These are phyloP conservation scores for Chytriomyces hyalinus DNA, from an alignment of 192 early-diverging fungal genomes.

Conservation along the genomic window DNA sequence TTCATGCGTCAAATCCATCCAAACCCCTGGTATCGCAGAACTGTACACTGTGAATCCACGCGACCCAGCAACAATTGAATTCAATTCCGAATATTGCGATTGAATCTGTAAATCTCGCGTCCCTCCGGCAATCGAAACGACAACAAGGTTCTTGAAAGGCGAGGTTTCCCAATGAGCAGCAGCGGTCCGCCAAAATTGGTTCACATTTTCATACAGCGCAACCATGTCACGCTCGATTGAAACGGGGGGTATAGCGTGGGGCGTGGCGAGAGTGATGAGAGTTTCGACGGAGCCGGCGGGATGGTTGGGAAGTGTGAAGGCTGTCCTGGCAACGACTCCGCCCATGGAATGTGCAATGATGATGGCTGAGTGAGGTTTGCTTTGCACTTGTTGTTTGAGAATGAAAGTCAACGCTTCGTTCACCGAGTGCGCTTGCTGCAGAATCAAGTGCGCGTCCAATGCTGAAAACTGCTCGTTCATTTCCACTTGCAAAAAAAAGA, in stretches of 20 bases:
- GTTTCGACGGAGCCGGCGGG: conserved; percentile 73
- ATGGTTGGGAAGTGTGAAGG: conserved; percentile 76
- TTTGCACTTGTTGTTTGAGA: conserved; percentile 35
- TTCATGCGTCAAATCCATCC: conserved; percentile 87
- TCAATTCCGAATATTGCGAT: conserved; percentile 75
- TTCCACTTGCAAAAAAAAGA: conserved; percentile 65
- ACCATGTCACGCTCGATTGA: conserved; percentile 67
- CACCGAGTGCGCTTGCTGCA: conserved; percentile 82
- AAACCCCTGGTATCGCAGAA: conserved; percentile 80
- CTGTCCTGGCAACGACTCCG: conserved; percentile 86
- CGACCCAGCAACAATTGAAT: conserved; percentile 62
- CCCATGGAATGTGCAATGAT: conserved; percentile 96
- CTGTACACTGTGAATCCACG: conserved; percentile 83
- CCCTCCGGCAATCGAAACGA: conserved; percentile 91
- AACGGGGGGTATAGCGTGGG: conserved; percentile 81
- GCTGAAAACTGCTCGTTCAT: conserved; percentile 92
- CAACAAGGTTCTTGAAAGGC: conserved; percentile 56
- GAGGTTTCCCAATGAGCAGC: background rate
- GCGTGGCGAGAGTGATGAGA: conserved; percentile 87
- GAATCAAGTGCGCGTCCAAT: conserved; percentile 78
- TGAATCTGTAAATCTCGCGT: conserved; percentile 83
- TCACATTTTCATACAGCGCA: conserved; percentile 69
- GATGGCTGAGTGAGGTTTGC: conserved; percentile 67
- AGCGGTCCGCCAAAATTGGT: conserved; percentile 43
- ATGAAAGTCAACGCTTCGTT: conserved; percentile 48